Percentiles rank a stretch among this genome's conserved stretches.
phyloP scores from a whole-genome alignment of 352 stramenopile species.

The Salisapilia sapeloensis region DNA sequence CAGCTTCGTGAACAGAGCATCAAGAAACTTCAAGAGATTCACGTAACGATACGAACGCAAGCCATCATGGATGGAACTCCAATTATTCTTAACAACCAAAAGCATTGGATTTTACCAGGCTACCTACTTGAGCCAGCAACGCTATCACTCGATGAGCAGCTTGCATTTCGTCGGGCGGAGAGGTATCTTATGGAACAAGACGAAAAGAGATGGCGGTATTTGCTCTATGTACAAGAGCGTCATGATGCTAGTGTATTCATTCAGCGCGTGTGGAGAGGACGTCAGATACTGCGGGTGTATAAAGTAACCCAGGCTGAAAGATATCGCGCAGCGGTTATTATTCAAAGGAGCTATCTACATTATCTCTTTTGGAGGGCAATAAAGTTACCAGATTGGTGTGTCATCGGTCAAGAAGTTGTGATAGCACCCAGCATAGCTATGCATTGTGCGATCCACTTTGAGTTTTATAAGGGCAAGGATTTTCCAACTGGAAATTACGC shows the following conservation, averaged over 20 bases:
- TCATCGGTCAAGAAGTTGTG: slow-evolving; percentile 40
- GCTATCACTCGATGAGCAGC: slow-evolving; percentile 11
- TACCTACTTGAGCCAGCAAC: slow-evolving; percentile 11
- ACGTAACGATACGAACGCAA: slow-evolving; percentile 41
- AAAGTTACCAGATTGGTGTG: slow-evolving; percentile 37
- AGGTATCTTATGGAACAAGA: slow-evolving; percentile 47
- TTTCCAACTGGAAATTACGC: slow-evolving; percentile 53
- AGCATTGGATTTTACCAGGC: slow-evolving; percentile 41
- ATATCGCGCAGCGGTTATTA: slow-evolving; percentile 16
- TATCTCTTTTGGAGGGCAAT: slow-evolving; percentile 51
- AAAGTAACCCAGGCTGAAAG: slow-evolving; percentile 11
- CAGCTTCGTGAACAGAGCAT: slow-evolving; percentile 28
- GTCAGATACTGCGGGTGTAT: slow-evolving; percentile 10
- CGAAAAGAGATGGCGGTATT: slow-evolving; percentile 26
- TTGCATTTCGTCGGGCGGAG: slow-evolving; percentile 37
- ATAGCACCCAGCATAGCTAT: slow-evolving; percentile 38
- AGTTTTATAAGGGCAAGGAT: slow-evolving; percentile 61
- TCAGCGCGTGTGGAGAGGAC: slow-evolving; percentile 19
- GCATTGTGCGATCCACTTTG: slow-evolving; percentile 46
- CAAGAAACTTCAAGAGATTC: slow-evolving; percentile 16
- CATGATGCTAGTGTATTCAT: slow-evolving; percentile 26
- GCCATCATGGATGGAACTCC: slow-evolving; percentile 41
- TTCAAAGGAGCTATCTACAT: slow-evolving; percentile 55
- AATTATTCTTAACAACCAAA: slow-evolving; percentile 37
- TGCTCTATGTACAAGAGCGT: slow-evolving; percentile 22